Conservation (phyloP, 2,329 filamentous ascomycete genomes). For the Xylariaceae sp. region DNA sequence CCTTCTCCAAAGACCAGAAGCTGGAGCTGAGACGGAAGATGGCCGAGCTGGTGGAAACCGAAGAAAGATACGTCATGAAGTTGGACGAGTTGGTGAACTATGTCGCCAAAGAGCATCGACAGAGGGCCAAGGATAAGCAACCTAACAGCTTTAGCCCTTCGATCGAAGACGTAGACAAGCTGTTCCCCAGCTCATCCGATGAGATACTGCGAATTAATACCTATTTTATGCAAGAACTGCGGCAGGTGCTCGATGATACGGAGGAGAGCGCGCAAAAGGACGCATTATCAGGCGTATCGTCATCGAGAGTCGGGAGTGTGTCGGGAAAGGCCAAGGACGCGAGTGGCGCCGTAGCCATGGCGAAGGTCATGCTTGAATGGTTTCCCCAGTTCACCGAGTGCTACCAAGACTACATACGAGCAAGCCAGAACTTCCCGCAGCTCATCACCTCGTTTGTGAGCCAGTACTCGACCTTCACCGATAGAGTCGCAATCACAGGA, state of each 20-base stretch:
- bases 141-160: slow-evolving; percentile 64
- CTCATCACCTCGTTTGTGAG: slow-evolving; percentile 75
- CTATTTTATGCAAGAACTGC: slow-evolving; percentile 71
- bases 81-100: slow-evolving; percentile 76
- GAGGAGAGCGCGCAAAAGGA: slow-evolving; percentile 75
- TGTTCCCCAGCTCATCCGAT: slow-evolving; percentile 79
- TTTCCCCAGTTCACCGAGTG: slow-evolving; percentile 87
- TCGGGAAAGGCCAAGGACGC: slow-evolving; percentile 57
- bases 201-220: slow-evolving; percentile 77
- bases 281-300: slow-evolving; percentile 56
- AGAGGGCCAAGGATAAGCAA: slow-evolving; percentile 56
- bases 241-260: slow-evolving; percentile 71
- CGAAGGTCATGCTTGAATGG: slow-evolving; percentile 80
- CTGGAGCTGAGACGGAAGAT: slow-evolving; percentile 81
- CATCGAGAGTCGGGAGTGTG: slow-evolving; percentile 42
- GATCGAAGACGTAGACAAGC: slow-evolving; percentile 63
- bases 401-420: slow-evolving; percentile 88
- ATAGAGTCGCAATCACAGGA: slow-evolving; percentile 73
- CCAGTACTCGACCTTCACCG: slow-evolving; percentile 75
- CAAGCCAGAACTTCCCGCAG: slow-evolving; percentile 80
- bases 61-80: slow-evolving; percentile 89
- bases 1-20: slow-evolving; percentile 77
- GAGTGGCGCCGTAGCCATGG: slow-evolving; percentile 72
- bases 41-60: slow-evolving; percentile 84
- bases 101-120: slow-evolving; percentile 73